Evolutionary conservation across 805 yeast species (phyloP).

Genomic region (Komagataella pseudopastoris): DNA sequence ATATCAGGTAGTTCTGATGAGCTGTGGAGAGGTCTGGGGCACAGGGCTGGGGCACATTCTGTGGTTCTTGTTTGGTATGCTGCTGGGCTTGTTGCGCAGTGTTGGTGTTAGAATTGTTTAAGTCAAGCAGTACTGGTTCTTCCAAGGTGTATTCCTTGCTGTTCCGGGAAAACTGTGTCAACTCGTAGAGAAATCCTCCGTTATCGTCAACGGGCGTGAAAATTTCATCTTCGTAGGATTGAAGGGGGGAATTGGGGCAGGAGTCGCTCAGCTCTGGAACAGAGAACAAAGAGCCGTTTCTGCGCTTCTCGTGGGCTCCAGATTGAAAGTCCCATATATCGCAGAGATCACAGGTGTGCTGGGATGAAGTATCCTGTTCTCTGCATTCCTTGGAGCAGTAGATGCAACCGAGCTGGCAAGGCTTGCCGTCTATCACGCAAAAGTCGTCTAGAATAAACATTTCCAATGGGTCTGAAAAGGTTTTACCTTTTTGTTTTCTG

Average conservation of each 20-base stretch:
- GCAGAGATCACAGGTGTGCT: background rate
- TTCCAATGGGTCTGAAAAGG: background rate
- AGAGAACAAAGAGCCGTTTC: background rate
- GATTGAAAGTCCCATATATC: background rate
- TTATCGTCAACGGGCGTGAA: background rate
- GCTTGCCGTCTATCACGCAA: slow-evolving; percentile 7
- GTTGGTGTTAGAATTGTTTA: background rate
- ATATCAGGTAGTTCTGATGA: background rate
- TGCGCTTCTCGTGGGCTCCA: background rate
- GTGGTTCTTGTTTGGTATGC: background rate
- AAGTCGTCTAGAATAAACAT: slow-evolving; percentile 6
- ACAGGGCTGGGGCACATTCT: background rate
- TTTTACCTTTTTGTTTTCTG: background rate
- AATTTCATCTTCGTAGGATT: background rate
- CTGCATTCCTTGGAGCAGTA: slow-evolving; percentile 7
- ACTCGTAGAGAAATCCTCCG: background rate
- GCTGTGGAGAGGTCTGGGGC: background rate
- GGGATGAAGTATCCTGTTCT: slow-evolving; percentile 1
- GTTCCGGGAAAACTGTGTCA: background rate
- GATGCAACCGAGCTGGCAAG: slow-evolving; percentile 5
- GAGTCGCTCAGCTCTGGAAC: background rate
- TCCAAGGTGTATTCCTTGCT: background rate
- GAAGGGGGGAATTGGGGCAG: background rate
- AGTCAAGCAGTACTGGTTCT: background rate
- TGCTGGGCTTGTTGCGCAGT: background rate